Percentiles rank a stretch among this genome's conserved stretches.
Evolutionary conservation across 495 filamentous ascomycete genomes (phyloP).

Genomic region (Talaromyces thailandensis): DNA sequence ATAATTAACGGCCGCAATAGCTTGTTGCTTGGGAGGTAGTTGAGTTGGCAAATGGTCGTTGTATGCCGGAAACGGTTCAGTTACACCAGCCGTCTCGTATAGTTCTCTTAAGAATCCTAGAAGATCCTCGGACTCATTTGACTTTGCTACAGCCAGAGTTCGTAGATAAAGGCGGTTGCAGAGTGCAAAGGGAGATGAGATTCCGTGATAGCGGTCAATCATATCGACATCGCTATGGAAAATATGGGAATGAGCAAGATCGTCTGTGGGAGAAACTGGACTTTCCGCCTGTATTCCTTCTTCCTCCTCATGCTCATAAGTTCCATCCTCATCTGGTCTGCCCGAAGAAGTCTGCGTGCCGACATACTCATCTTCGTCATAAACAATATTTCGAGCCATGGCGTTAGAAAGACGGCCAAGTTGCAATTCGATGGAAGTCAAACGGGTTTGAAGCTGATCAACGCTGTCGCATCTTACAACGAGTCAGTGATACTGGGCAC

Average conservation of each 20-base stretch:
- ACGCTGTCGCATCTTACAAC: not conserved
- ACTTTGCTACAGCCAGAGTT: not conserved
- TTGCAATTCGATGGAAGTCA: not conserved
- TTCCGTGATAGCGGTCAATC: not conserved
- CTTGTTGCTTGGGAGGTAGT: constrained; percentile 1
- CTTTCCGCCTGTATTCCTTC: not conserved
- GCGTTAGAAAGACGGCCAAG: not conserved
- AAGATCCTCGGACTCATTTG: not conserved
- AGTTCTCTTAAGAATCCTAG: not conserved
- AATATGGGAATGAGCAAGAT: not conserved
- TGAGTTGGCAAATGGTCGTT: not conserved
- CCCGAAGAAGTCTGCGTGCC: not conserved
- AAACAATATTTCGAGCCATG: not conserved
- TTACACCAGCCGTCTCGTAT: not conserved
- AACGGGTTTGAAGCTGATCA: not conserved
- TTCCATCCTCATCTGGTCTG: not conserved
- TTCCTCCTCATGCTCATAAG: not conserved
- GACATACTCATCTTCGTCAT: not conserved
- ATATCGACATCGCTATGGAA: not conserved
- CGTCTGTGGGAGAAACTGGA: not conserved
- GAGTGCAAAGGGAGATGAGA: not conserved
- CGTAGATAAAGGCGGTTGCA: not conserved
- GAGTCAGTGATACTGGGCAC: not conserved
- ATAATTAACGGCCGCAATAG: not conserved
- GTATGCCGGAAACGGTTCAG: not conserved